phyloP scores from a whole-genome alignment of 495 filamentous ascomycete genomes.

The Penicillium soppii region DNA sequence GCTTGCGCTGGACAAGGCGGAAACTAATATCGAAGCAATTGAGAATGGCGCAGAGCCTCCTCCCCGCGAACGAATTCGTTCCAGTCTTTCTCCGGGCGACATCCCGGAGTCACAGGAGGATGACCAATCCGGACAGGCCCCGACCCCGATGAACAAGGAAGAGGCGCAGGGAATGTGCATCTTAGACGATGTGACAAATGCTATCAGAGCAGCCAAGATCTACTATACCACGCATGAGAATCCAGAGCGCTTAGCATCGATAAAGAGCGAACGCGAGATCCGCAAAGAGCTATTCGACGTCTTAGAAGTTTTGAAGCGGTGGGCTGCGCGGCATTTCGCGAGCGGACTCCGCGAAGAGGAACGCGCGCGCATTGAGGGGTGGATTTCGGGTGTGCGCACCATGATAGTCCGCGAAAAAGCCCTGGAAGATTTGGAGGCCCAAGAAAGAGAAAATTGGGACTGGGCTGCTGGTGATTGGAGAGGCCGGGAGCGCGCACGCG shows the following conservation, averaged over 20 bases:
- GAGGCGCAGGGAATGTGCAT: slow-evolving; percentile 91
- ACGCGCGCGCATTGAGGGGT: slow-evolving; percentile 64
- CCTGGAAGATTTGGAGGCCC: slow-evolving; percentile 69
- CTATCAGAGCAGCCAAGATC: slow-evolving; percentile 89
- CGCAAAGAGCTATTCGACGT: slow-evolving; percentile 78
- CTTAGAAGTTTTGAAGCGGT: slow-evolving; percentile 85
- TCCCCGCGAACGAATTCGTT: slow-evolving; percentile 27
- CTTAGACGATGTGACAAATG: slow-evolving; percentile 86
- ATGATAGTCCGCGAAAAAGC: slow-evolving; percentile 74
- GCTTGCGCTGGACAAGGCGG: slow-evolving; percentile 63
- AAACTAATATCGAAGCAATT: slow-evolving; percentile 61
- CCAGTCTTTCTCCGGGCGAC: slow-evolving; percentile 36
- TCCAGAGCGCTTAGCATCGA: slow-evolving; percentile 76
- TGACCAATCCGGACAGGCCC: slow-evolving; percentile 29
- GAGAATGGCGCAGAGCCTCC: slow-evolving; percentile 33
- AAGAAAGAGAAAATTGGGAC: slow-evolving; percentile 69
- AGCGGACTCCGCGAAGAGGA: slow-evolving; percentile 78
- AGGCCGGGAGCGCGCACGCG: slow-evolving; percentile 72
- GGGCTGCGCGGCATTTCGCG: slow-evolving; percentile 85
- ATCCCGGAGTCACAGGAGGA: slow-evolving; percentile 29
- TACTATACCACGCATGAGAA: slow-evolving; percentile 90
- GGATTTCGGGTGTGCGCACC: slow-evolving; percentile 73
- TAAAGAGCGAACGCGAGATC: slow-evolving; percentile 80
- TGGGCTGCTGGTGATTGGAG: slow-evolving; percentile 83
- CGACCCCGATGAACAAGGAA: slow-evolving; percentile 62